These are phyloP conservation scores for Solanum sejunctum DNA, from an alignment of 257 asterid genomes.

Conservation along the genomic window DNA sequence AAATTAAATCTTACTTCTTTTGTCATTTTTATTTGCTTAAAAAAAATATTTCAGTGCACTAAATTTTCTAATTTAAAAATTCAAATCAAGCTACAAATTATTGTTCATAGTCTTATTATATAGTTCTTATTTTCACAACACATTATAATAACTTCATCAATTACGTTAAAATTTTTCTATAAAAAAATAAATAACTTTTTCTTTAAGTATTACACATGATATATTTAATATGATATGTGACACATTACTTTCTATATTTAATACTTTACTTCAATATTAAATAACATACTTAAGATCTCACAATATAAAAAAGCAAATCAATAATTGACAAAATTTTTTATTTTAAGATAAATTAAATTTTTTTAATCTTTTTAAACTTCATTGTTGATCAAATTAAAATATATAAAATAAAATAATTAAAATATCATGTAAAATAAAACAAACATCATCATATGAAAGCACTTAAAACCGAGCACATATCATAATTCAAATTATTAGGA, in stretches of 20 bases:
- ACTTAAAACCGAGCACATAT: too few relatives aligned
- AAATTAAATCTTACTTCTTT: not conserved
- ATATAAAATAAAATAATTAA: not conserved
- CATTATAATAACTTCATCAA: too few relatives aligned
- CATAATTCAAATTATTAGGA: not conserved
- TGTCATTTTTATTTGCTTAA: not conserved
- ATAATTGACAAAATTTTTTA: not conserved
- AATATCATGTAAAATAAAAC: accelerated
- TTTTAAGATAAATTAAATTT: too few relatives aligned
- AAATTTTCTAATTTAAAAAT: too few relatives aligned
- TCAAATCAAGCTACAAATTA: too few relatives aligned
- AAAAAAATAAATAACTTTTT: not conserved
- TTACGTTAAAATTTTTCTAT: accelerated
- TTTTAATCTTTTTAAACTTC: not conserved
- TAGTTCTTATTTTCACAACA: too few relatives aligned
- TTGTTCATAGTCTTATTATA: too few relatives aligned
- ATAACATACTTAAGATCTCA: not conserved
- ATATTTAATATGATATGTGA: not conserved
- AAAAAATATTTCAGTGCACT: too few relatives aligned
- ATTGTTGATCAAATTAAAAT: not conserved
- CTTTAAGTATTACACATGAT: too few relatives aligned
- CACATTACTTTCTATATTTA: not conserved
- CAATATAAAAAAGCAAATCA: not conserved
- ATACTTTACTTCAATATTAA: not conserved
- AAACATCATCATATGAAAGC: not conserved